Base-by-base conservation (phyloP, 768 basidiomycete species). In the Termitomyces sp. region DNA sequence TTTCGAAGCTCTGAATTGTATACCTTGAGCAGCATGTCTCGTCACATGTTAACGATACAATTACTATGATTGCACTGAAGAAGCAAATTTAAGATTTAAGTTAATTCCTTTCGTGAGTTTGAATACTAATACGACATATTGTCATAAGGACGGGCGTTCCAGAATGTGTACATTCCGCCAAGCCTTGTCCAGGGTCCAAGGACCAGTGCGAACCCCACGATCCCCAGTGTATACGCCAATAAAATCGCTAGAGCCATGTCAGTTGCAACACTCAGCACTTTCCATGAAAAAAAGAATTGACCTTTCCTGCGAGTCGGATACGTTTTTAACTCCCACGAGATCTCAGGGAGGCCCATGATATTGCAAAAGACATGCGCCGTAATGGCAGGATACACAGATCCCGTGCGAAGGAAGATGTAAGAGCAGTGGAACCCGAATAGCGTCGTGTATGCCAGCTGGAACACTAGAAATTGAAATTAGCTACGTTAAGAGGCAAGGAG, bases 291-390 rank as follows among this genome's bases (percentile, higher is more conserved):
- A 48, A 62, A 67, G 16, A 40, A 73, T 85, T 63, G 55, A 89
- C 89, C 65, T 63, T 65, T 72, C 69, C 79, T 84, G 58, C 76
- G 74, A 24, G 72, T 66, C 0, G 86, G 86, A 64, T 81, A 85
- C 55, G 72, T 69, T 40, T 65, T 64, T 36, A 91, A 65, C 57
- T 94, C 92, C 32, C 75, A 71, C 0, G 62, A 67, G 26, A 88
- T 79, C 53, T 86, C 79, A 2, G 96, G 97, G 30, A 98, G 65
- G 1, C 95, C 95, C 92, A 98, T 95, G 50, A 90, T 70, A 68
- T 99, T 99, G 78, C 97, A 98, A 68, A 94, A 96, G 1, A 89
- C 74, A 68, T 99, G 97, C 0, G 93, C 85, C 9, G 81, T 72
- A 55, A 95, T 79, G 2, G 95, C 78, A 1, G 94, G 88, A 32